phyloP scores from a whole-genome alignment of 768 basidiomycete genomes.

The Serendipita sp. region DNA sequence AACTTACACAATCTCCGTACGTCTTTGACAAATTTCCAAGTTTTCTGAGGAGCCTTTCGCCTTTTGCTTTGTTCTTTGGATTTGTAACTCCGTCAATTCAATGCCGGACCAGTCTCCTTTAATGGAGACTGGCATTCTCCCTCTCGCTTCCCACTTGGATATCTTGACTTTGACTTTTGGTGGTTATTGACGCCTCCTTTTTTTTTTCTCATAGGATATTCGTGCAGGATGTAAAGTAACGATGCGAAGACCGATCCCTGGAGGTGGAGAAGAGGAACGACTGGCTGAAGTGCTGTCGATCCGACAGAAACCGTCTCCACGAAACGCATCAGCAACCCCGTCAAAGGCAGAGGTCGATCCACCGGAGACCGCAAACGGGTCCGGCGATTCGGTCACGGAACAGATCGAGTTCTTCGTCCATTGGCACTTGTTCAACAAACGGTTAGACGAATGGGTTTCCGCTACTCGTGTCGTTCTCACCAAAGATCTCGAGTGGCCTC shows the following conservation, averaged over 20 bases:
- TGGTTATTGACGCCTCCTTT: not conserved
- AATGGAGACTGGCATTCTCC: not conserved
- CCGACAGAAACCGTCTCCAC: conserved; percentile 56
- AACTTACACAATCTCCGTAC: conserved; percentile 58
- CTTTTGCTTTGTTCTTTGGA: conserved; percentile 7
- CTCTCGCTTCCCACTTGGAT: not conserved
- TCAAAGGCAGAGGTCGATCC: conserved; percentile 23
- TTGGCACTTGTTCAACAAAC: conserved; percentile 98
- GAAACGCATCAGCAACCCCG: conserved; percentile 37
- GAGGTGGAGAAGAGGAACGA: conserved; percentile 71
- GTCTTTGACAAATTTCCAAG: conserved; percentile 17
- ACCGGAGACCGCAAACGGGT: conserved; percentile 25
- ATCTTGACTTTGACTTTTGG: not conserved
- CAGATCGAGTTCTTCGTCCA: conserved; percentile 93
- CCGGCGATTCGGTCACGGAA: conserved; percentile 48
- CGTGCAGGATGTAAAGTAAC: conserved; percentile 92
- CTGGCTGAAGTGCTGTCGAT: conserved; percentile 93
- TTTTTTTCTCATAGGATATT: conserved; percentile 40
- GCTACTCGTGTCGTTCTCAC: conserved; percentile 71
- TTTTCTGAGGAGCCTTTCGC: not conserved
- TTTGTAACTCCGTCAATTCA: not conserved
- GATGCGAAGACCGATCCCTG: conserved; percentile 62
- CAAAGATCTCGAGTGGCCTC: conserved; percentile 90
- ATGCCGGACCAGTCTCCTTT: not conserved
- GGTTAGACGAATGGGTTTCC: conserved; percentile 92